Base-by-base conservation (phyloP, 2,329 filamentous ascomycete genomes). In the Neocucurbitaria cava region DNA sequence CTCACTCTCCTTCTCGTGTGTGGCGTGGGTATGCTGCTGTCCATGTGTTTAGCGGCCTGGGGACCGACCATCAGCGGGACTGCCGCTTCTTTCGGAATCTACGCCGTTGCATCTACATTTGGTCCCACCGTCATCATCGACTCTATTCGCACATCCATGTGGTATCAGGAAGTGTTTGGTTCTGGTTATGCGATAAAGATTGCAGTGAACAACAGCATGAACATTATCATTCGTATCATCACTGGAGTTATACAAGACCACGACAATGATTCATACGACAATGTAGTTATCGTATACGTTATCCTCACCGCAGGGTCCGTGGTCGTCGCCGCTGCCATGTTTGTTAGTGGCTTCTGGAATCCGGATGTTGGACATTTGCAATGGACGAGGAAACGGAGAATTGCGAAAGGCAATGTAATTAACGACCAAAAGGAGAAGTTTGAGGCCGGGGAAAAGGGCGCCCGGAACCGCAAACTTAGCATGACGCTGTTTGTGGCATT, bases 171-270 rank as follows among this genome's bases (percentile, higher is more conserved):
- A 2, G 82, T 85, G 0, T 88, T 87, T 53, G 85, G 85, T 0
- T 82, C 83, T 0, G 86, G 82, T 0, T 87, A 87, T 54, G 79
- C 83, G 1, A 70, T 87, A 51, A 88, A 88, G 54, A 81, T 87
- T 31, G 82, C 82, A 20, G 83, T 87, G 65, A 87, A 87, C 65
- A 88, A 88, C 67, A 82, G 80, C 26, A 87, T 87, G 83, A 85
- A 78, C 54, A 86, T 87, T 54, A 83, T 87, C 47, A 76, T 87
- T 1, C 77, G 83, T 0, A 81, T 87, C 39, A 74, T 86, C 18
- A 81, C 83, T 0, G 85, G 85, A 1, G 82, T 81, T 0, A 79
- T 88, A 0, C 85, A 88, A 58, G 86, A 88, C 50, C 75, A 75
- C 3, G 83, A 86, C 46, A 64, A 84, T 47, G 78, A 86, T 56